A percentile compares a stretch with the other conserved stretches of the same genome.
Evolutionary conservation across 176 grass and related monocot species (phyloP).

Genomic region (Musa acuminata): DNA sequence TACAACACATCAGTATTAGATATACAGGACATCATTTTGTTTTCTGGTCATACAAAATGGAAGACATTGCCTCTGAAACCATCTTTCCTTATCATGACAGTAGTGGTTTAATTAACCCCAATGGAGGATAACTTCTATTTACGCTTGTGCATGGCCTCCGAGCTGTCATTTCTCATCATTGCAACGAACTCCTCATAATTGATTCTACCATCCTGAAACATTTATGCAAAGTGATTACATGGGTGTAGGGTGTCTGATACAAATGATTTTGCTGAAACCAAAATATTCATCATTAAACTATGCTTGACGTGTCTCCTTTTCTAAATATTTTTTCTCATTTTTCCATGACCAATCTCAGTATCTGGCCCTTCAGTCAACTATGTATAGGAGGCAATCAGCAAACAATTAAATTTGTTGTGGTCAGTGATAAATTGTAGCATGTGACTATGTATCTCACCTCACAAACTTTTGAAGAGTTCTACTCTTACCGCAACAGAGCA

Average conservation of each 20-base stretch:
- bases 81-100: not conserved
- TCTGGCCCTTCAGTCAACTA: no score
- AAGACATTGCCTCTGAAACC: not conserved
- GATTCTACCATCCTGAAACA: constrained; percentile 11
- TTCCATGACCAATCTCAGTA: not conserved
- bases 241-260: no score
- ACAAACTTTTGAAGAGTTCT: no score
- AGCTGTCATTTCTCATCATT: constrained; percentile 2
- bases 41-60: not conserved
- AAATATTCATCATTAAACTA: no score
- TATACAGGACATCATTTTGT: not conserved
- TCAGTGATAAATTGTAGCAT: no score
- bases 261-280: no score
- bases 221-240: not conserved
- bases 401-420: no score
- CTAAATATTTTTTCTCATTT: not conserved
- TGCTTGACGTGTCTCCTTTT: no score
- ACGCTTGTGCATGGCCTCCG: not conserved
- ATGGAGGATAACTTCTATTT: not conserved
- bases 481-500: no score
- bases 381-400: no score
- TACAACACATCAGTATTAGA: not conserved
- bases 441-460: no score
- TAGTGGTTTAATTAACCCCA: not conserved
- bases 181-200: constrained; percentile 15